Evolutionary conservation across 2,329 filamentous ascomycete genomes (phyloP).

Genomic region (Chrysoporthe puriensis): DNA sequence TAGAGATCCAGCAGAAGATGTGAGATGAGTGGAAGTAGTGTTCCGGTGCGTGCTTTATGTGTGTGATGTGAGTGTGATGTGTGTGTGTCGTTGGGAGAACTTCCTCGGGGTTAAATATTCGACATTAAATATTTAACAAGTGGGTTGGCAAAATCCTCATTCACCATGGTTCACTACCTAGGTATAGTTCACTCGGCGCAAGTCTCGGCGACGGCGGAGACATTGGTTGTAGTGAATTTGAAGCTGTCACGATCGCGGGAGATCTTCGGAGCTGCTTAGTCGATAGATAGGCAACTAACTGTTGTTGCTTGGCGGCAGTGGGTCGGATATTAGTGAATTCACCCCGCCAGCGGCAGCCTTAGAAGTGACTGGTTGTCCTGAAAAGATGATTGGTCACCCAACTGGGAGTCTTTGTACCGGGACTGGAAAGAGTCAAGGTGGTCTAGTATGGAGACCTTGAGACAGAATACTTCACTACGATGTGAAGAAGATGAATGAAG

Average conservation of each 20-base stretch:
- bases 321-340: not conserved
- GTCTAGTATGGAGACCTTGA: not conserved
- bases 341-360: not conserved
- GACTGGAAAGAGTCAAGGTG: not conserved
- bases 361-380: not conserved
- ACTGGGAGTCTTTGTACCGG: too few species aligned
- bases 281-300: not conserved
- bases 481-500: not conserved
- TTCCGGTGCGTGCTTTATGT: too few species aligned
- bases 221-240: not conserved
- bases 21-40: not conserved
- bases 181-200: too few species aligned
- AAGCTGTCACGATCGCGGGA: too few species aligned
- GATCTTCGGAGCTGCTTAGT: not conserved
- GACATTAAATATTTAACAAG: too few species aligned
- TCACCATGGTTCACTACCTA: too few species aligned
- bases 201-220: too few species aligned
- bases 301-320: not conserved
- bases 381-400: not conserved
- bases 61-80: too few species aligned
- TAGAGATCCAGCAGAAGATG: not conserved
- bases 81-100: too few species aligned
- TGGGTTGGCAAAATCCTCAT: too few species aligned
- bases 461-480: not conserved
- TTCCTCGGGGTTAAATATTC: too few species aligned